Base-by-base conservation (phyloP, 768 basidiomycete genomes). In the Scleroderma bovista region DNA sequence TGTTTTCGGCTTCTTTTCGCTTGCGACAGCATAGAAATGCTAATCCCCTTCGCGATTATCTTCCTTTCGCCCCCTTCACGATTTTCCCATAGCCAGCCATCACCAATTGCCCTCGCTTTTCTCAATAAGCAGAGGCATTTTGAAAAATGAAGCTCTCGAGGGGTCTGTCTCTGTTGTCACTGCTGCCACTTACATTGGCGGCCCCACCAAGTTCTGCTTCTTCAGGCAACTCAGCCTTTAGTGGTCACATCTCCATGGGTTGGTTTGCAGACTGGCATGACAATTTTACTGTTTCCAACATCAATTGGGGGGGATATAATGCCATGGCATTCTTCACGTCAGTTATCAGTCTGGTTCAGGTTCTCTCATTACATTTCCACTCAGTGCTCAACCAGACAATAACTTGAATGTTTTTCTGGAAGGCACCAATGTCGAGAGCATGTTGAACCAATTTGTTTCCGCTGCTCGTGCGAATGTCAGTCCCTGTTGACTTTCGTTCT, bases 191-290 rank as follows among this genome's bases (percentile, higher is more conserved):
- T 47, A 58, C 58, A 29, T 24, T 63, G 44, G 65, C 67, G 17
- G 66, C 66, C 1, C 66, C 53, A 1, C 41, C 45, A 24, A 52
- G n/a, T n/a, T n/a, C 12, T 46, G 17, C 56, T 16, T 32, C 56
- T 11, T 15, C 63, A 1, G 55, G 55, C 2, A 57, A 52, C 39
- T 33, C 56, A 2, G 46, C 61, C 32, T 51, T 57, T 1, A 52
- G 58, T 48, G 56, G 57, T 16, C 17, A n/a, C 44, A 70, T 84
- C 15, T 72, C 81, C n/a, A 69, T 77, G 42, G 73, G 81, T 15
- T 89, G 86, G 86, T 87, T 74, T 57, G 80, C 85, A 24, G 80
- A 81, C 40, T 90, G 81, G 81, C 81, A 84, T 60, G 64, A 76
- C 22, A 55, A 65, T 29, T 69, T 67, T 1, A 69, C 77, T 1